phyloP scores from a whole-genome alignment of 31 red algal species.

The Odonthalia washingtoniensis region DNA sequence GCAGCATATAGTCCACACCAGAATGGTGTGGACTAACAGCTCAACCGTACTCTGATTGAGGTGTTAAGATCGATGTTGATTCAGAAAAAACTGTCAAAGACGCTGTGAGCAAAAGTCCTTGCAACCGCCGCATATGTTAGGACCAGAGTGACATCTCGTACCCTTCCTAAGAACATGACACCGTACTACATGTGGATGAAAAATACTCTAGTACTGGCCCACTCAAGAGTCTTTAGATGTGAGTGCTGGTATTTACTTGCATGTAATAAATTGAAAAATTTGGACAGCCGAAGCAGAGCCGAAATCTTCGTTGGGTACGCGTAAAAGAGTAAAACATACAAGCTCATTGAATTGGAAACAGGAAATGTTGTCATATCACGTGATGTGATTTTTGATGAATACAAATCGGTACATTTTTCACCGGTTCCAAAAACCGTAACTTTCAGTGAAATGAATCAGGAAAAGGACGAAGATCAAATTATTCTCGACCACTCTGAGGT shows the following conservation, averaged over 20 bases:
- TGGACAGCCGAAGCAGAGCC: not conserved
- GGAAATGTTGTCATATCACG: not conserved
- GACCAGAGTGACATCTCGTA: not conserved
- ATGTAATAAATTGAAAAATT: not conserved
- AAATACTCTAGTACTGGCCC: not conserved
- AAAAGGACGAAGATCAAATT: not conserved
- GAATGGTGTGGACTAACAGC: constrained; percentile 16
- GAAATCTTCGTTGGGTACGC: constrained; percentile 15
- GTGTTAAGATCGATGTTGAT: constrained; percentile 1
- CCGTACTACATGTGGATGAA: constrained; percentile 10
- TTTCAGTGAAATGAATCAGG: not conserved
- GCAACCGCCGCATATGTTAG: not conserved
- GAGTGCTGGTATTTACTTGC: constrained; percentile 24
- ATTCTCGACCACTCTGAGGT: too few relatives aligned
- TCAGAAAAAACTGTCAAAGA: not conserved
- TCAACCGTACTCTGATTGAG: constrained; percentile 16
- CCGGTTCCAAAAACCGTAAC: not conserved
- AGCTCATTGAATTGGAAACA: not conserved
- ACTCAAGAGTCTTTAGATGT: constrained; percentile 8
- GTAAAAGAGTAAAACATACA: constrained; percentile 26
- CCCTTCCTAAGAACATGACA: not conserved
- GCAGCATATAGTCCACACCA: not conserved
- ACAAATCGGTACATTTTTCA: not conserved
- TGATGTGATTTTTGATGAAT: constrained; percentile 8
- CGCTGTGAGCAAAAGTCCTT: not conserved